Evolutionary conservation across 768 basidiomycete genomes (phyloP), one percentile per base, ranked within the genome.

Genomic region (Lactarius sp.): DNA sequence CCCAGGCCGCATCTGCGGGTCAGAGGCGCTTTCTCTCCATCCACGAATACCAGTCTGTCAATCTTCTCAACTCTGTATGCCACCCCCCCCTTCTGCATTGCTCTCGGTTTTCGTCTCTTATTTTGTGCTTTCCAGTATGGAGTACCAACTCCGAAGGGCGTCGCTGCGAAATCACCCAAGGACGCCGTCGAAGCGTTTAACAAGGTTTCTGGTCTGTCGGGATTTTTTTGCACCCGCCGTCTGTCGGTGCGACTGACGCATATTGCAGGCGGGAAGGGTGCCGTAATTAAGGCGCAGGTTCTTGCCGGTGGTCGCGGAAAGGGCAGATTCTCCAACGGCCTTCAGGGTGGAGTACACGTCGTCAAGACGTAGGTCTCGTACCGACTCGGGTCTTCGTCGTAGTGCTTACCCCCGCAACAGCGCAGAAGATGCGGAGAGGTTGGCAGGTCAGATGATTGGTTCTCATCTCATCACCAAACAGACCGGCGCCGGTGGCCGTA

Each of bases 271-370:
- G 79, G 80, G 37, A 80, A 88, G 60, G 83, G 85, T 66, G 86
- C 96, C 57, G 96, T 99, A 39, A 95, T 99, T 77, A 98, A 98
- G 78, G 97, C 97, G 44, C 97, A 99, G 75, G 97, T 99, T 7
- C 88, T 99, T 60, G 97, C 97, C 68, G 97, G 97, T 71, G 97
- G 97, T 67, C 87, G 97, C 72, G 97, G 97, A 70, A 98, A 98
- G 83, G 97, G 97, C 44, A 88, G 88, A 70, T 99, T 99, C 71
- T 86, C 94, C 78, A 93, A 85, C 73, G 97, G 97, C 18, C 86
- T 98, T 75, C 89, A 98, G 75, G 97, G 97, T 61, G 97, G 97
- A 77, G 97, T 99, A 6, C 96, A 98, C 74, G 85, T 91, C 82
- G 83, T 98, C 59, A 83, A 92, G 73, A 90, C 83, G 96, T 95